A percentile compares a stretch with the other conserved stretches of the same genome.
Evolutionary conservation across 495 filamentous ascomycete genomes (phyloP).

Genomic region (Durotheca rogersii): DNA sequence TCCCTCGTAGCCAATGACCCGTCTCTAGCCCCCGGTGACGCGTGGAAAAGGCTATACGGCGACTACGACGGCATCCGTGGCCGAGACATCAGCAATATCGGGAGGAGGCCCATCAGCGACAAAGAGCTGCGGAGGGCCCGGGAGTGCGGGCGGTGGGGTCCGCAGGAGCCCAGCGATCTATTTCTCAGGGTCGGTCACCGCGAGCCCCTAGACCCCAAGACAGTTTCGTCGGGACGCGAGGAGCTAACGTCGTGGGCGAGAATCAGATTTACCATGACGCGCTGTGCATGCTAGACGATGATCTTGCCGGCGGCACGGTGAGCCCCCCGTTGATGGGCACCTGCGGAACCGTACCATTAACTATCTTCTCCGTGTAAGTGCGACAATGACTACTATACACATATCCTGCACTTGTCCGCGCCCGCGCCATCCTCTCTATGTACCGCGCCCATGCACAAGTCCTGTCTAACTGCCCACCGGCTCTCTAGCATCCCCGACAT

Average conservation of each 20-base stretch:
- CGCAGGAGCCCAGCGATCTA: slow-evolving; percentile 60
- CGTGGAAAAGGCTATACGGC: slow-evolving; percentile 58
- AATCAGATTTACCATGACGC: slow-evolving; percentile 65
- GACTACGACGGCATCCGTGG: slow-evolving; percentile 15
- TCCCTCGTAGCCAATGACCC: slow-evolving; percentile 58
- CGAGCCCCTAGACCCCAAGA: no score
- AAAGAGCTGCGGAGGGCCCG: slow-evolving; percentile 54
- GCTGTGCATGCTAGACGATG: slow-evolving; percentile 58
- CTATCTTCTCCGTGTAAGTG: slow-evolving; percentile 62
- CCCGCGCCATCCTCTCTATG: no score
- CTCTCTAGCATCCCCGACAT: slow-evolving; percentile 70
- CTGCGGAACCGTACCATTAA: slow-evolving; percentile 64
- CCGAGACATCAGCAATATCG: slow-evolving; percentile 25
- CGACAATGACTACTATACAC: background rate
- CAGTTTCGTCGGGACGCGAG: no score
- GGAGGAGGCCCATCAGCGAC: slow-evolving; percentile 27
- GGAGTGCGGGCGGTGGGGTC: slow-evolving; percentile 68
- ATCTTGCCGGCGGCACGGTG: slow-evolving; percentile 57
- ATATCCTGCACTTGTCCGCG: no score
- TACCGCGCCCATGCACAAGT: no score
- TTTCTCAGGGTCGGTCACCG: slow-evolving; percentile 61
- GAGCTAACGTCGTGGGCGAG: slow-evolving; percentile 1
- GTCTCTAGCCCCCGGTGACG: slow-evolving; percentile 49
- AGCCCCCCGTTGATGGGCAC: slow-evolving; percentile 72
- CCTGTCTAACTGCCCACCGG: slow-evolving; percentile 10